These are phyloP conservation scores for Drosera spatulata DNA, from an alignment of 179 eudicot species.

Conservation along the genomic window DNA sequence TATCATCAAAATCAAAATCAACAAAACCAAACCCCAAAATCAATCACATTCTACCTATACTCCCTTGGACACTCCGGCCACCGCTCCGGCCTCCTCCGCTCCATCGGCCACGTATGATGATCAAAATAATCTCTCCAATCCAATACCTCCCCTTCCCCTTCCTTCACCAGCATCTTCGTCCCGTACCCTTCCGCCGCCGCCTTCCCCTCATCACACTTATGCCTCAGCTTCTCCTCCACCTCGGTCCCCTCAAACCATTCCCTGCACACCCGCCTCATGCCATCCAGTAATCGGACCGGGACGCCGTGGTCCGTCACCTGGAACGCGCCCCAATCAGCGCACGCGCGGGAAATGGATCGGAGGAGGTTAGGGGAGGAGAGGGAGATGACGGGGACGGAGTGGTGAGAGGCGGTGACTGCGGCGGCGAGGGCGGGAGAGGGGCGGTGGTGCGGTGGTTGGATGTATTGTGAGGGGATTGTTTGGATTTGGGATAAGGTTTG, in stretches of 20 bases:
- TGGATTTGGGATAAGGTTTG: conserved; percentile 35
- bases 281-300: conserved; percentile 30
- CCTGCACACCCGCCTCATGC: conserved; percentile 39
- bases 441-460: conserved; percentile 57
- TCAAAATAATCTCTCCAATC: conserved; percentile 98
- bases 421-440: conserved; percentile 8
- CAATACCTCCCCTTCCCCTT: conserved; percentile 51
- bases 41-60: conserved; percentile 39
- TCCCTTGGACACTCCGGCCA: conserved; percentile 66
- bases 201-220: conserved; percentile 29
- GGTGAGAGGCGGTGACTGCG: conserved; percentile 4
- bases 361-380: conserved; percentile 15
- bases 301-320: conserved; percentile 65
- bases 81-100: conserved; percentile 39
- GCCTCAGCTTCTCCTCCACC: conserved; percentile 41
- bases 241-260: conserved; percentile 51
- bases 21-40: no score
- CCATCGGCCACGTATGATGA: conserved; percentile 79
- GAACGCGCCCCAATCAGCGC: conserved; percentile 82
- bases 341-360: conserved; percentile 29
- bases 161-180: conserved; percentile 65
- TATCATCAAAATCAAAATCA: no score
- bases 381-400: conserved; percentile 39
- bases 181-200: conserved; percentile 88
- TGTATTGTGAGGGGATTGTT: conserved; percentile 48